Evolutionary conservation across 345 rosid species (phyloP).

Genomic region (Hirschfeldia incana): DNA sequence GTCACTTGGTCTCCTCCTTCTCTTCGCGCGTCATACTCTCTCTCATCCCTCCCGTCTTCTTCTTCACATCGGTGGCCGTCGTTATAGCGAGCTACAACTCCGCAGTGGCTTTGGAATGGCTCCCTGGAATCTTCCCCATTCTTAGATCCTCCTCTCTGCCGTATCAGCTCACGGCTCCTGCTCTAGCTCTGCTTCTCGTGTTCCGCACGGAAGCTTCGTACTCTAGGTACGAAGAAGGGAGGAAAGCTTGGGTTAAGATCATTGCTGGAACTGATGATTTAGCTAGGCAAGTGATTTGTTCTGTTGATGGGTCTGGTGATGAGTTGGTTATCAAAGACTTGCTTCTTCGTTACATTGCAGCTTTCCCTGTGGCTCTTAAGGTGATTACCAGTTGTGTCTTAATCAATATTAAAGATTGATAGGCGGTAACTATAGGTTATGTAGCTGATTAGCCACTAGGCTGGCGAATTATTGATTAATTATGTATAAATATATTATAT

Average conservation of each 20-base stretch:
- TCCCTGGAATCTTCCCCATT: conserved; percentile 70
- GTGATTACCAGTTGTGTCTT: conserved; percentile 32
- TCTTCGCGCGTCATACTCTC: conserved; percentile 85
- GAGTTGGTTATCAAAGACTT: conserved; percentile 45
- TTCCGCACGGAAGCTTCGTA: conserved; percentile 93
- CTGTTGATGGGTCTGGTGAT: conserved; percentile 51
- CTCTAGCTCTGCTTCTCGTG: conserved; percentile 80
- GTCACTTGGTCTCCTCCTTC: conserved; percentile 70
- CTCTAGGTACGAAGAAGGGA: conserved; percentile 84
- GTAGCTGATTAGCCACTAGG: neutral
- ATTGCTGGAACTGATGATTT: conserved; percentile 73
- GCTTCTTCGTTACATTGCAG: conserved; percentile 70
- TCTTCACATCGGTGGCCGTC: conserved; percentile 65
- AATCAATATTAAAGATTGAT: neutral
- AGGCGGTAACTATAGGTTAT: neutral
- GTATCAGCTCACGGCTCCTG: conserved; percentile 89
- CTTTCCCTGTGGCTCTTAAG: conserved; percentile 89
- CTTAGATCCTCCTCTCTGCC: conserved; percentile 79
- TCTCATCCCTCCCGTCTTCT: conserved; percentile 73
- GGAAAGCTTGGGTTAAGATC: conserved; percentile 77
- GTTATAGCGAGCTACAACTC: conserved; percentile 64
- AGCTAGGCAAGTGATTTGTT: conserved; percentile 60
- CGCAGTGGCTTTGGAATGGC: conserved; percentile 56
- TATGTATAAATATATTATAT: too few relatives aligned
- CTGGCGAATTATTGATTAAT: too few relatives aligned